These are phyloP conservation scores for Pichia sp. DNA, from an alignment of 1,139 yeast genomes.

Conservation along the genomic window DNA sequence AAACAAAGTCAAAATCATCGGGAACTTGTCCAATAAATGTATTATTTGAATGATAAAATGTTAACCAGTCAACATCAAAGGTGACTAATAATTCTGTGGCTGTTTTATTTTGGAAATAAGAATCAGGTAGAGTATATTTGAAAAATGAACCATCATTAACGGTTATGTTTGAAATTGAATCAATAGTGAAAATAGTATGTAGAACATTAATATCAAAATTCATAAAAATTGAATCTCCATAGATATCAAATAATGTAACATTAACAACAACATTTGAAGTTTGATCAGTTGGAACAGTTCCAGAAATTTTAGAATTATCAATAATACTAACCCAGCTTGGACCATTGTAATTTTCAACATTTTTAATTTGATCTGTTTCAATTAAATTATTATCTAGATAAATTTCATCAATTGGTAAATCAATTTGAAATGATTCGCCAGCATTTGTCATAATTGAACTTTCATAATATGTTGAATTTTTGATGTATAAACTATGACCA, in stretches of 20 bases:
- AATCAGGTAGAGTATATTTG: constrained; percentile 43
- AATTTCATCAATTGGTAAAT: constrained; percentile 56
- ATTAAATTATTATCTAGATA: constrained; percentile 54
- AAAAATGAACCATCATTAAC: constrained; percentile 61
- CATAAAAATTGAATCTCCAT: constrained; percentile 56
- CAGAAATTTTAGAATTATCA: constrained; percentile 42
- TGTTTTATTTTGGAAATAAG: constrained; percentile 48
- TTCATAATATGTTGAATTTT: constrained; percentile 36
- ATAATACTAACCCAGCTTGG: constrained; percentile 58
- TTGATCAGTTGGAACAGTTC: constrained; percentile 50
- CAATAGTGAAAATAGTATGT: constrained; percentile 49
- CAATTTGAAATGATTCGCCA: constrained; percentile 45
- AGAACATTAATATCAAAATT: constrained; percentile 46
- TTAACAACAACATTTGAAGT: constrained; percentile 39
- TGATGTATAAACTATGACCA: constrained; percentile 74
- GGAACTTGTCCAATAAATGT: constrained; percentile 72
- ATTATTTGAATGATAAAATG: constrained; percentile 49
- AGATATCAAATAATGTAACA: constrained; percentile 55
- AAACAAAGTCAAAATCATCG: constrained; percentile 41
- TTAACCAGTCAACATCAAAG: constrained; percentile 55
- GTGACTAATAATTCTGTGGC: constrained; percentile 45
- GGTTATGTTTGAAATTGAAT: constrained; percentile 48
- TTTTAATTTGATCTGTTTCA: constrained; percentile 45
- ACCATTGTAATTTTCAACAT: constrained; percentile 40
- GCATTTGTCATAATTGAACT: constrained; percentile 62